Base-by-base conservation (phyloP, 148 eudicot genomes). In the Euryodendron excelsum region DNA sequence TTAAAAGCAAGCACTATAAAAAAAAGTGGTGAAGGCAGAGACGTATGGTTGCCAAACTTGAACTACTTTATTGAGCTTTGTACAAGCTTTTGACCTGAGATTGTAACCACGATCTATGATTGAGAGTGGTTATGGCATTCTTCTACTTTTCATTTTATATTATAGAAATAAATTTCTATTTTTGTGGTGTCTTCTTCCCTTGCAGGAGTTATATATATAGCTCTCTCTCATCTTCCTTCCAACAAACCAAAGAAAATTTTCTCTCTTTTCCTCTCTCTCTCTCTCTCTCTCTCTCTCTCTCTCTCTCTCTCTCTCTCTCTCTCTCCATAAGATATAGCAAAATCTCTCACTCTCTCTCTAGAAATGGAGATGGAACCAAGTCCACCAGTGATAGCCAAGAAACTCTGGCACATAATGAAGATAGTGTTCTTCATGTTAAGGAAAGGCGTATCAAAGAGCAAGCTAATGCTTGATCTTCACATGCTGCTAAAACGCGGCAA, bases 391-490 rank as follows among this genome's bases (percentile, higher is more conserved):
- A 75, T 77, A 71, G 86, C 80, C 75, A 86, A 84, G 77, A 88
- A 84, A 58, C 61, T 88, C 5, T 82, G 83, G 73, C 68, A 79
- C 61, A 79, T 81, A 25, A 37, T 79, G 30, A 77, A 83, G 52
- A 31, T 78, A 45, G 77, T 81, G 0, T 67, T 84, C 48, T 76
- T 76, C 81, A 77, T 84, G 86, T 45, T 83, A 50, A 84, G 63
- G 55, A 88, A 85, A 77, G 87, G 86, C 7, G 74, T 93, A 47
- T 80, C 86, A 33, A 93, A 89, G 86, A 85, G 85, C 85, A 89
- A 86, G 55, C 72, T 85, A 76, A 79, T 87, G 61, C 3, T 84
- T 41, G 94, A 90, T 66, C 85, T 92, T 33, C 80, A 85, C 17
- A 31, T 82, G 60, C 48, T 90, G 33, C 23, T 89, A 1, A 90